Base-by-base conservation (phyloP, 192 early-diverging fungal genomes). In the Coemansia sp. region DNA sequence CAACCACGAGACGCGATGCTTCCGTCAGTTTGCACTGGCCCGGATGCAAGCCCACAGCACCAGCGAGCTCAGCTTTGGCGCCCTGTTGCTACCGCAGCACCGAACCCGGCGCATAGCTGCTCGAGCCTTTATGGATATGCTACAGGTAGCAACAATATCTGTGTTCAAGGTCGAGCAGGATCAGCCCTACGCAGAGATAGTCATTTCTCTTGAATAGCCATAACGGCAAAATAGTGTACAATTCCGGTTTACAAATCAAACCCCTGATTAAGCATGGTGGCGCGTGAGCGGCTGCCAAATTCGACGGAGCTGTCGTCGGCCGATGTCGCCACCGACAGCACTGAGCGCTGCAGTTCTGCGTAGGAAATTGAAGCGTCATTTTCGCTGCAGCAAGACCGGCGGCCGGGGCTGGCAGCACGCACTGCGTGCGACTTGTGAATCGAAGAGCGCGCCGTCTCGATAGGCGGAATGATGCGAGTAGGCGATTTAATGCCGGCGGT, bases 121-220 rank as follows among this genome's bases (percentile, higher is more conserved):
- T 5, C 52, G 71, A 10, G 71, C 71, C 3, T 75, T 75, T 35
- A 43, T 62, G 11, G 71, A 75, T 35, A 19, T 67, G 22, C 49
- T 75, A 10, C 64, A 75, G 29, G 53, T 67, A 64, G 71, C 64
- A 11, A 39, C 64, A 4, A 43, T 34, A 23, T 67, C 71, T 1
- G 61, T 57, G 21, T 60, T 75, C 26, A 17, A 15, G n/a, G 64
- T 67, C 11, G 11, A 11, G 9, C 71, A 75, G 42, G 17, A 36
- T 6, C 15, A 20, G 5, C 47, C 60, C n/a, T 57, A 47, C 12
- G 10, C 55, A 0, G 55, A 46, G 6, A 57, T 57, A 17, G 0
- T 14, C 9, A 47, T 57, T 21, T 10, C 26, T 14, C 25, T 45
- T 4, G 17, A 39, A 17, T 39, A 39, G 17, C 6, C 17, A 38